Evolutionary conservation across 2,329 filamentous ascomycete genomes (phyloP).

Genomic region (Nigrospora oryzae): DNA sequence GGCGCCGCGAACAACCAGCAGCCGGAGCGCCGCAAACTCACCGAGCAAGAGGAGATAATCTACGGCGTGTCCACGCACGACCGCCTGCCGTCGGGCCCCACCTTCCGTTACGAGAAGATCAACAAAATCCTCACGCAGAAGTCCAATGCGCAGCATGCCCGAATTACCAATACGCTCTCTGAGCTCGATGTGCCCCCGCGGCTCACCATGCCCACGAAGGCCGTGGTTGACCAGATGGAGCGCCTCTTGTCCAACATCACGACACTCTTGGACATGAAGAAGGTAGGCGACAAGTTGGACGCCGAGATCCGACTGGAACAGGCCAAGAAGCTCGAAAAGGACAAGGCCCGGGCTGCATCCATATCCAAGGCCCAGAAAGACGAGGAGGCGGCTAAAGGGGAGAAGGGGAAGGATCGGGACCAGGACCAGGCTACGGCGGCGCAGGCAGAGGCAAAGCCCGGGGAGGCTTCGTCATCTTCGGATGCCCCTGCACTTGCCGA

Average conservation of each 20-base stretch:
- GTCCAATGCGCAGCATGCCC: slow-evolving; percentile 64
- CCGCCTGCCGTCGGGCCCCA: slow-evolving; percentile 74
- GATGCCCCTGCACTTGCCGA: not conserved
- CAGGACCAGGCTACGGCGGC: not conserved
- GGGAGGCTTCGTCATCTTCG: too few relatives aligned
- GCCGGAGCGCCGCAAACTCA: slow-evolving; percentile 60
- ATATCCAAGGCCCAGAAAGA: slow-evolving; percentile 5
- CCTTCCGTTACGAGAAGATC: slow-evolving; percentile 80
- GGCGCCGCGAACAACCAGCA: slow-evolving; percentile 24
- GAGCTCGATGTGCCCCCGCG: slow-evolving; percentile 64
- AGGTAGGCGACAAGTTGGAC: slow-evolving; percentile 68
- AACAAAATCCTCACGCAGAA: slow-evolving; percentile 73
- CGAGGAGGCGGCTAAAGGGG: slow-evolving; percentile 5
- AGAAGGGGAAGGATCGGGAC: slow-evolving; percentile 18
- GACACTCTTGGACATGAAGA: slow-evolving; percentile 62
- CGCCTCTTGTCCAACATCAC: slow-evolving; percentile 59
- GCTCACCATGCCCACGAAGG: slow-evolving; percentile 66
- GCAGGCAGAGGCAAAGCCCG: too few relatives aligned
- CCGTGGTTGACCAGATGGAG: slow-evolving; percentile 65
- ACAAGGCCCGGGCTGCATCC: slow-evolving; percentile 23
- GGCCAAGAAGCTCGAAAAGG: slow-evolving; percentile 45
- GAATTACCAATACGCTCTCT: slow-evolving; percentile 63
- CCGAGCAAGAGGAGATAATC: slow-evolving; percentile 63
- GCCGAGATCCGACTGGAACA: slow-evolving; percentile 57
- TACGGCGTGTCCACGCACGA: slow-evolving; percentile 80